phyloP scores from a whole-genome alignment of 768 basidiomycete genomes.

The Boletus subcaerulescens region DNA sequence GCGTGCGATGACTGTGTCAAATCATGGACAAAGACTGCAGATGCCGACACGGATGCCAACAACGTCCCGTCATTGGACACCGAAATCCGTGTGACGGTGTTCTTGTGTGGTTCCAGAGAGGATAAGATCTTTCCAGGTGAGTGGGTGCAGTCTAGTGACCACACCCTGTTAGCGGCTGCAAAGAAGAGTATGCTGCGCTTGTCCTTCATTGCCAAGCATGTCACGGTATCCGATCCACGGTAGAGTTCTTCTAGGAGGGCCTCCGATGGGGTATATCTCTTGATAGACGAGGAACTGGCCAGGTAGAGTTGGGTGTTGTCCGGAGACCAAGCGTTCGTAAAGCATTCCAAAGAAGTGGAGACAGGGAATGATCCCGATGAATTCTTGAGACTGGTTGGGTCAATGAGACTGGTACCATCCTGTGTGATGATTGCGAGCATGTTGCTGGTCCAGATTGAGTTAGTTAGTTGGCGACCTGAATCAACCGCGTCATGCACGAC shows the following conservation, averaged over 20 bases:
- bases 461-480: background rate
- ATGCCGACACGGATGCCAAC: constrained; percentile 53
- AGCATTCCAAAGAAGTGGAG: constrained; percentile 30
- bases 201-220: constrained; percentile 34
- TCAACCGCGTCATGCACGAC: constrained; percentile 16
- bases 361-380: constrained; percentile 40
- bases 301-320: constrained; percentile 57
- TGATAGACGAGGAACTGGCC: constrained; percentile 44
- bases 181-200: constrained; percentile 45
- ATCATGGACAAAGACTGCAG: constrained; percentile 58
- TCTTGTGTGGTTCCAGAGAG: constrained; percentile 52
- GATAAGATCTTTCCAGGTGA: constrained; percentile 40
- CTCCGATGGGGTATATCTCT: constrained; percentile 50
- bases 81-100: constrained; percentile 49
- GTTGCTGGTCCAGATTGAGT: background rate
- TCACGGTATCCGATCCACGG: constrained; percentile 24
- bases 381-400: constrained; percentile 46
- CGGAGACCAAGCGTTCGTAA: constrained; percentile 46
- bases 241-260: constrained; percentile 46
- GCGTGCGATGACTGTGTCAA: constrained; percentile 52
- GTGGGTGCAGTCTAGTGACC: constrained; percentile 47
- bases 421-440: constrained; percentile 56
- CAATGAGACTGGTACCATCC: constrained; percentile 46
- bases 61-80: constrained; percentile 56
- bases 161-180: constrained; percentile 42